phyloP scores from a whole-genome alignment of 2,329 filamentous ascomycete species.

The Hymenoscyphus infarciens region DNA sequence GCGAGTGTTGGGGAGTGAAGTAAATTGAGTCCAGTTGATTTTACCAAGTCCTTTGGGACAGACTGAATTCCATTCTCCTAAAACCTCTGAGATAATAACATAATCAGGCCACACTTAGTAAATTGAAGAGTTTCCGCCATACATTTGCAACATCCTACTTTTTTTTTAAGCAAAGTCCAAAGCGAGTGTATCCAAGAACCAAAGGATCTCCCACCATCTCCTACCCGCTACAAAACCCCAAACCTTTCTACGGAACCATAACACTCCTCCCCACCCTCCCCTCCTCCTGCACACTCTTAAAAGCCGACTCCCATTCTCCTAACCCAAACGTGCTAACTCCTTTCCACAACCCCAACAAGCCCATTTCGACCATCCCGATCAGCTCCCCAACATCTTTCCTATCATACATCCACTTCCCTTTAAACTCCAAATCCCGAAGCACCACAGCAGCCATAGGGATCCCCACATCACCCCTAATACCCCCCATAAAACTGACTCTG shows the following conservation, averaged over 20 bases:
- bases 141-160: too few relatives aligned
- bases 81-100: too few relatives aligned
- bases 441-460: conserved; percentile 35
- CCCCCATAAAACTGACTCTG: conserved; percentile 37
- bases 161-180: too few relatives aligned
- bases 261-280: not conserved
- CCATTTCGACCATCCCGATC: conserved; percentile 42
- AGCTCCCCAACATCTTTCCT: conserved; percentile 39
- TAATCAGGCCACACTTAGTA: too few relatives aligned
- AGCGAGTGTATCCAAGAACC: too few relatives aligned
- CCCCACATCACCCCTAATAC: conserved; percentile 27
- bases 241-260: not conserved
- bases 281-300: not conserved
- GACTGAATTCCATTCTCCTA: too few relatives aligned
- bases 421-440: conserved; percentile 36
- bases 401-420: conserved; percentile 46
- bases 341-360: conserved; percentile 14
- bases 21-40: too few relatives aligned
- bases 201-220: too few relatives aligned
- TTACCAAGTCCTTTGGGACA: too few relatives aligned
- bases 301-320: not conserved
- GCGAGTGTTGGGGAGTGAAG: too few relatives aligned
- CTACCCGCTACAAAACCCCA: too few relatives aligned
- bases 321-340: not conserved
- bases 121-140: too few relatives aligned